Conservation (phyloP, 441 rosid species). For the Brassica hybrid region DNA sequence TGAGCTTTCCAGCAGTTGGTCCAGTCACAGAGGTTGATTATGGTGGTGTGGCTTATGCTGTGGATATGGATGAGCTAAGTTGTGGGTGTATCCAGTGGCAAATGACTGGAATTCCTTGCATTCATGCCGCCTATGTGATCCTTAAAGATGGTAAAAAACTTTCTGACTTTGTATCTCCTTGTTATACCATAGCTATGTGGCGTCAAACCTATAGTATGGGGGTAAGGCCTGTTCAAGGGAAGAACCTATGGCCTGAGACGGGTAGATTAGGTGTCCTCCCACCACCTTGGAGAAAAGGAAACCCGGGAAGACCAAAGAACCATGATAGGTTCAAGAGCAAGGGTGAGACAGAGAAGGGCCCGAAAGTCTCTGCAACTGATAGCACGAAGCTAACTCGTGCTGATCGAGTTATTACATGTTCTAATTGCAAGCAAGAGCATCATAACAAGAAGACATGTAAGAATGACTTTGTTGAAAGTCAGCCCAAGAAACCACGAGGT, state of each 20-base stretch:
- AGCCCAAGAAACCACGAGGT: not conserved
- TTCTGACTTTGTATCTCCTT: not conserved
- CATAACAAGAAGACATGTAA: not conserved
- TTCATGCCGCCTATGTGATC: not conserved
- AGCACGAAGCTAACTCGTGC: no score
- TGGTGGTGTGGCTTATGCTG: not conserved
- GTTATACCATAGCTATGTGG: not conserved
- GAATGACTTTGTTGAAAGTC: not conserved
- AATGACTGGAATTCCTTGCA: not conserved
- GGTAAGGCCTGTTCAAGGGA: no score
- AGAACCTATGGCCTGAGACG: no score
- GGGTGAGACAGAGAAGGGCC: no score
- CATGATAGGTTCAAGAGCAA: no score
- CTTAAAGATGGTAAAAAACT: not conserved
- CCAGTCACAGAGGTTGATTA: not conserved
- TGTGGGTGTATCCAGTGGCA: not conserved
- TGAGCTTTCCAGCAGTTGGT: not conserved
- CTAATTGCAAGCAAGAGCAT: not conserved
- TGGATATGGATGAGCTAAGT: not conserved
- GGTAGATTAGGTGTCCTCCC: no score
- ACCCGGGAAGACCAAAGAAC: no score
- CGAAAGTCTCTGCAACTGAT: no score
- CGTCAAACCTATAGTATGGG: not conserved
- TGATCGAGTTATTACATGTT: no score
- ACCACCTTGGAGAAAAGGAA: no score